Conservation (phyloP, 306 rosid species). For the Carpinus viminea region DNA sequence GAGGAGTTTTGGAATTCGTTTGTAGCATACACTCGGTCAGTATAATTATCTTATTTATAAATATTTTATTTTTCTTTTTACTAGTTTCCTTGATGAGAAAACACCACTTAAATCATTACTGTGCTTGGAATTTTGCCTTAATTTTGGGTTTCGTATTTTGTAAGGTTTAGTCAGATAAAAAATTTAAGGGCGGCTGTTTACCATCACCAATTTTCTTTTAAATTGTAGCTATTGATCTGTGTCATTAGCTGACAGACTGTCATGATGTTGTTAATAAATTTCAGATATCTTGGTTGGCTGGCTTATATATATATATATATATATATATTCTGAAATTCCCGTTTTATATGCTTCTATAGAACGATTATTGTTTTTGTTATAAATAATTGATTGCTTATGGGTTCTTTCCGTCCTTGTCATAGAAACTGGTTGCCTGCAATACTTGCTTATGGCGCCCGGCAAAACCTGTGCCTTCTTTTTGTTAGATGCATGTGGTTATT, state of each 20-base stretch:
- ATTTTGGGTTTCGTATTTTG: background rate
- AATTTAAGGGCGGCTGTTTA: background rate
- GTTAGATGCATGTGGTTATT: background rate
- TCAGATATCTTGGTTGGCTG: background rate
- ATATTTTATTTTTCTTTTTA: background rate
- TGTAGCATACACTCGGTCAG: conserved; percentile 30
- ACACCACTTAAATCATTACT: background rate
- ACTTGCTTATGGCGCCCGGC: background rate
- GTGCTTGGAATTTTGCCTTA: background rate
- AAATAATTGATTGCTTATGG: too few species aligned
- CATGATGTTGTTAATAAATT: background rate
- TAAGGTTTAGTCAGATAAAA: background rate
- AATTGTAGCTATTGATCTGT: background rate
- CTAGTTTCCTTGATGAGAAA: background rate
- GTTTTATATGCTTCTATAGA: background rate
- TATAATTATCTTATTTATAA: conserved; percentile 17
- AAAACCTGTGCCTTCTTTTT: background rate
- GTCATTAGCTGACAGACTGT: too few species aligned
- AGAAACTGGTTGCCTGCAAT: background rate
- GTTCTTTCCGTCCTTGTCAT: background rate
- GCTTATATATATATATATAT: too few species aligned
- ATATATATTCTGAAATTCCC: background rate
- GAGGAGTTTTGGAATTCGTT: conserved; percentile 17
- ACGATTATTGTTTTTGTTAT: background rate
- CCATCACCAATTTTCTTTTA: background rate